Percentiles rank a stretch among this genome's conserved stretches.
Conservation (phyloP, 768 basidiomycete species). For the Podaxis pistillaris region DNA sequence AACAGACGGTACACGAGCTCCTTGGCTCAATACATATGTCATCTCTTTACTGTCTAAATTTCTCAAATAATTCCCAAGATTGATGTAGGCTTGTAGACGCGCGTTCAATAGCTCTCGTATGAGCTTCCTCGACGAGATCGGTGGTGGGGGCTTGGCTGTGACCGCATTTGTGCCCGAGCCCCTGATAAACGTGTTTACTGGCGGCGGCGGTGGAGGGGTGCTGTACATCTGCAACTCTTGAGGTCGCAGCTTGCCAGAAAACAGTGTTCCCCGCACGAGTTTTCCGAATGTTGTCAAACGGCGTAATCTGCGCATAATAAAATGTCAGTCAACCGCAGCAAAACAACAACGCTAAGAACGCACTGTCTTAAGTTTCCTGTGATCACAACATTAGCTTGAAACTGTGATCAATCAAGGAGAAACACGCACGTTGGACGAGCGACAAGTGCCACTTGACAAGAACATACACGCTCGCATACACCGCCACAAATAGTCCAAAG, state of each 20-base stretch:
- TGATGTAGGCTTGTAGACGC: constrained; percentile 24
- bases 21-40: constrained; percentile 21
- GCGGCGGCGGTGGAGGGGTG: constrained; percentile 36
- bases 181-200: constrained; percentile 41
- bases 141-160: constrained; percentile 18
- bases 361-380: constrained; percentile 35
- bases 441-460: constrained; percentile 46
- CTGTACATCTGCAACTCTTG: constrained; percentile 33
- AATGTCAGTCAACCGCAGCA: background rate
- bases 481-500: constrained; percentile 18
- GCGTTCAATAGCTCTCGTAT: constrained; percentile 32
- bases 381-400: background rate
- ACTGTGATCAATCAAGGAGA: background rate
- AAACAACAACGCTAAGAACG: constrained; percentile 8
- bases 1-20: constrained; percentile 18
- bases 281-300: constrained; percentile 37
- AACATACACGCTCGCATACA: constrained; percentile 31
- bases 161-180: constrained; percentile 16
- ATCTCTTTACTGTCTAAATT: constrained; percentile 16
- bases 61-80: constrained; percentile 23
- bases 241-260: constrained; percentile 22
- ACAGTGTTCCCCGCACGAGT: constrained; percentile 33
- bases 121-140: constrained; percentile 25
- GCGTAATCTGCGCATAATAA: constrained; percentile 25
- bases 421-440: constrained; percentile 29